A percentile compares a stretch with the other conserved stretches of the same genome.
phyloP scores from a whole-genome alignment of 164 flowering plant species.

The Berberis vulgaris region DNA sequence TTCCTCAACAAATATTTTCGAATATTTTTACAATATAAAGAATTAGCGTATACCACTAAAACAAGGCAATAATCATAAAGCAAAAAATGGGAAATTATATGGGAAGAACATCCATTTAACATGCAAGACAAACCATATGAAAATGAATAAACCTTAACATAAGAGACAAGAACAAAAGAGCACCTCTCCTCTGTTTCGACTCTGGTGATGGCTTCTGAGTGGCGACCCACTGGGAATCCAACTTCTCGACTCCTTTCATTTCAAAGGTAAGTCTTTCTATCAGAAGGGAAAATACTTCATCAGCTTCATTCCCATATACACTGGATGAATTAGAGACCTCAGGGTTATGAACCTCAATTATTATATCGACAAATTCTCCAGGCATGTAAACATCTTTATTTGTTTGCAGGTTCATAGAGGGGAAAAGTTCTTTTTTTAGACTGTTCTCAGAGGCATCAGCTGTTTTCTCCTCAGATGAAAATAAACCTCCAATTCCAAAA shows the following conservation, averaged over 20 bases:
- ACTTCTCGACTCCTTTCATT: constrained; percentile 75
- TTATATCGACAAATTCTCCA: constrained; percentile 57
- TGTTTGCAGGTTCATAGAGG: constrained; percentile 42
- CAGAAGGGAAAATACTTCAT: constrained; percentile 33
- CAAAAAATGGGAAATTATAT: no score
- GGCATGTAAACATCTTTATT: constrained; percentile 82
- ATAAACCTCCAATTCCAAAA: constrained; percentile 39
- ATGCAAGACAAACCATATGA: background rate
- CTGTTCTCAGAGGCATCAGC: background rate
- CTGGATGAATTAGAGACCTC: constrained; percentile 3
- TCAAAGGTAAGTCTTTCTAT: constrained; percentile 66
- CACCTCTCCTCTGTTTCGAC: constrained; percentile 71
- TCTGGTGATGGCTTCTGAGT: constrained; percentile 58
- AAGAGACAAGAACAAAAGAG: background rate
- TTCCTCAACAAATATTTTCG: background rate
- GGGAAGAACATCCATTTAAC: no score
- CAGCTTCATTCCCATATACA: constrained; percentile 7
- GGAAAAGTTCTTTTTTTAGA: constrained; percentile 17
- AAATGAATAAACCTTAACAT: background rate
- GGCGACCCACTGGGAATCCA: constrained; percentile 83
- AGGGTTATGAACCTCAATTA: constrained; percentile 43
- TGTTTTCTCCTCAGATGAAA: constrained; percentile 10
- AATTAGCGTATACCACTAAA: no score
- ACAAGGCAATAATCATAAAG: background rate
- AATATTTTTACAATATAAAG: no score